Evolutionary conservation across 1,139 yeast genomes (phyloP), one percentile per base, ranked within the genome.

Genomic region (Hyphopichia pseudoburtonii): DNA sequence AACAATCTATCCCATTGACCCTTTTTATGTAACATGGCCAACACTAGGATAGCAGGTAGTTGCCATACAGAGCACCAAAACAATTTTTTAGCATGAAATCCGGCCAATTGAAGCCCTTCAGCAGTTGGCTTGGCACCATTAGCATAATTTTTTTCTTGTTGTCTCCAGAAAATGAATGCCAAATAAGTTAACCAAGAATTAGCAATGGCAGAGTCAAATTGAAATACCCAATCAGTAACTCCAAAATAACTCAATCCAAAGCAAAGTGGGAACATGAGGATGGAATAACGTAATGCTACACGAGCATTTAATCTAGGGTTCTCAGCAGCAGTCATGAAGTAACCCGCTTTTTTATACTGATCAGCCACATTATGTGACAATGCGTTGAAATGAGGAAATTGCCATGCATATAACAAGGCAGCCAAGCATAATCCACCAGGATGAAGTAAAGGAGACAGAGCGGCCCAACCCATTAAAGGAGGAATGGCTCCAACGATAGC

Each of bases 401-500:
- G 99, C 99, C 99, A 92, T 4, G 97, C 96, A 57, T 86, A 92
- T 29, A 92, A 68, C 38, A 94, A 66, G 0, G 85, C 89, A 1
- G 97, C 97, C 25, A 90, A 66, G 54, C 94, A 82, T 97, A 97
- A 92, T 3, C 95, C 95, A 6, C 94, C 97, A 0, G 97, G 97
- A 45, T 87, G 88, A 4, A 71, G 51, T 35, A 92, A 65, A 1
- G 95, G 79, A 2, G 87, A 80, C 3, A 96, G 86, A 0, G 97
- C 96, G 1, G 96, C 96, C 98, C 98, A 92, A 2, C 99, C 99
- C 99, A 92, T 92, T 37, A 94, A 72, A 23, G 99, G 99, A 1
- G 99, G 98, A 29, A 92, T 86, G 0, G 97, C 97, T 3, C 99
- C 99, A 3, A 94, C 98, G 8, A 94, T 58, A 1, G 98, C 98